These are phyloP conservation scores for Yamadazyma buinensis DNA, from an alignment of 1,139 yeast species.

Conservation along the genomic window DNA sequence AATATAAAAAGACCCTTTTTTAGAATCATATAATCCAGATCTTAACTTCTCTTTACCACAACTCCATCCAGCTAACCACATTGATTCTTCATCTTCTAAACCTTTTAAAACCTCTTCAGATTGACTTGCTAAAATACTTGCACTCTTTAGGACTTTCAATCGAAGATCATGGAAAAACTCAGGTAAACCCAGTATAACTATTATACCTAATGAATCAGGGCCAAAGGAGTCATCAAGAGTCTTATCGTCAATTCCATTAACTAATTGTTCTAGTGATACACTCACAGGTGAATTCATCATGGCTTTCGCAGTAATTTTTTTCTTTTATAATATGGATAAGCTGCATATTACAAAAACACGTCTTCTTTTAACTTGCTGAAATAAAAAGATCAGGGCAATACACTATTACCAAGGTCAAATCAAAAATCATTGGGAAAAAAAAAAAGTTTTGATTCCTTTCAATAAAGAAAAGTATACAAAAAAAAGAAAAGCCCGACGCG, in stretches of 20 bases:
- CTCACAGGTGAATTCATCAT: constrained; percentile 18
- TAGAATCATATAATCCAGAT: constrained; percentile 42
- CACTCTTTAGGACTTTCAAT: constrained; percentile 38
- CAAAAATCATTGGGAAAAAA: too few species aligned
- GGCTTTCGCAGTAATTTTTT: neutral
- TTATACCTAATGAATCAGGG: constrained; percentile 53
- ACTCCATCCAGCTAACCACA: constrained; percentile 66
- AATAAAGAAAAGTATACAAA: neutral
- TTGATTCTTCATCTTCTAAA: constrained; percentile 45
- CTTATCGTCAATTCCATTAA: constrained; percentile 28
- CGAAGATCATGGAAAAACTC: constrained; percentile 35
- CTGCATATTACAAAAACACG: too few species aligned
- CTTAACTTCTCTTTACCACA: constrained; percentile 53
- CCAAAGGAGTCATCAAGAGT: constrained; percentile 50
- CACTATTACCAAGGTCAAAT: too few species aligned
- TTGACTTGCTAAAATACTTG: constrained; percentile 44
- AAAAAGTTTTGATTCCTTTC: too few species aligned
- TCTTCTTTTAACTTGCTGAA: too few species aligned
- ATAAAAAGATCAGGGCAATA: too few species aligned
- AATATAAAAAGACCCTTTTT: constrained; percentile 59
- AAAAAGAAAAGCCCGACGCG: constrained; percentile 18
- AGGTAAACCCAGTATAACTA: constrained; percentile 45
- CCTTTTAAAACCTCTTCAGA: constrained; percentile 27
- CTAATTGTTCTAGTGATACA: constrained; percentile 33
- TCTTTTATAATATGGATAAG: too few species aligned